Evolutionary conservation across 2,329 filamentous ascomycete genomes (phyloP).

Genomic region (Penicillium sp.): DNA sequence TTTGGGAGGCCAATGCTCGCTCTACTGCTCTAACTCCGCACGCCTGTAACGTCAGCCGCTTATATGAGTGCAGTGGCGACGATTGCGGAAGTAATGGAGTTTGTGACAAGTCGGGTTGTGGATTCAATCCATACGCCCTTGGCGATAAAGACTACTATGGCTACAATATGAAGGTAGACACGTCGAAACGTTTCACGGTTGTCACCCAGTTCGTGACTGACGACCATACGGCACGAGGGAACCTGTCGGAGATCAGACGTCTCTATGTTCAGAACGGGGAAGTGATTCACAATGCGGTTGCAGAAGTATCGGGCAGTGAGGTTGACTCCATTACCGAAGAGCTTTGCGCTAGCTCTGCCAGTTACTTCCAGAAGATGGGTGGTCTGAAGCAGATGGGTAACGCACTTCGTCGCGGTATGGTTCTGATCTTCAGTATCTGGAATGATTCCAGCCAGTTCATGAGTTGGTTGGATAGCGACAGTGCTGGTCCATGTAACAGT

Average conservation of each 20-base stretch:
- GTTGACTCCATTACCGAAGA: constrained; percentile 57
- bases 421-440: constrained; percentile 64
- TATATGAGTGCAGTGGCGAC: constrained; percentile 52
- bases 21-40: constrained; percentile 67
- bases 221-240: constrained; percentile 52
- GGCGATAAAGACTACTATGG: constrained; percentile 67
- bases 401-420: constrained; percentile 62
- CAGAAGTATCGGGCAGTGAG: constrained; percentile 38
- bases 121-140: constrained; percentile 69
- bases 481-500: constrained; percentile 58
- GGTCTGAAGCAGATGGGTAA: constrained; percentile 59
- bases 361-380: constrained; percentile 54
- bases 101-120: constrained; percentile 69
- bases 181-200: constrained; percentile 62
- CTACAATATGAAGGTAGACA: constrained; percentile 59
- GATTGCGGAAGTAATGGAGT: constrained; percentile 57
- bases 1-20: constrained; percentile 69
- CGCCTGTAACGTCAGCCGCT: constrained; percentile 57
- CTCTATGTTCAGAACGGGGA: constrained; percentile 65
- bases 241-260: constrained; percentile 61
- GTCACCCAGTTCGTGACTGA: constrained; percentile 66
- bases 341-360: constrained; percentile 59
- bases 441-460: constrained; percentile 59
- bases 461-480: constrained; percentile 61
- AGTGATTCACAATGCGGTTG: constrained; percentile 56